Percentiles rank a stretch among this genome's conserved stretches.
These are phyloP conservation scores for Cladophialophora yegresii DNA, from an alignment of 2,329 filamentous ascomycete species.

Conservation along the genomic window DNA sequence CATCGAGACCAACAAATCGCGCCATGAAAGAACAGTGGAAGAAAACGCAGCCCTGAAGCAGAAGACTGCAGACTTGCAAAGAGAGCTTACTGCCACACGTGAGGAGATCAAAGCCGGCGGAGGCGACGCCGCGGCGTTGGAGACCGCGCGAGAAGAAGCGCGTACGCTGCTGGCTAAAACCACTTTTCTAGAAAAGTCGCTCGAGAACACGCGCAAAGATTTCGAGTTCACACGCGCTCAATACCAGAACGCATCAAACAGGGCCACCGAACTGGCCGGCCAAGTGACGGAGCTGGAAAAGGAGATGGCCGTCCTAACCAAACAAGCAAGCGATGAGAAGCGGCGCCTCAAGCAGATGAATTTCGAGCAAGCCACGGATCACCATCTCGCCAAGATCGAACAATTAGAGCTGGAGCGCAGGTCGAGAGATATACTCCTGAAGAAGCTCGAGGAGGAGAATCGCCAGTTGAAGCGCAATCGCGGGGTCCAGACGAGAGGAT, in stretches of 20 bases:
- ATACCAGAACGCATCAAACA: slow-evolving; percentile 51
- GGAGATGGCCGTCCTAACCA: slow-evolving; percentile 44
- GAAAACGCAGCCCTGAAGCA: slow-evolving; percentile 47
- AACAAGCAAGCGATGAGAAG: slow-evolving; percentile 44
- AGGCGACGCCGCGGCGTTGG: slow-evolving; percentile 44
- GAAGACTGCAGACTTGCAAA: slow-evolving; percentile 43
- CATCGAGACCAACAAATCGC: slow-evolving; percentile 40
- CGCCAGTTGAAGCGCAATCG: slow-evolving; percentile 45
- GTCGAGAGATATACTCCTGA: slow-evolving; percentile 45
- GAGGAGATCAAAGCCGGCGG: slow-evolving; percentile 44
- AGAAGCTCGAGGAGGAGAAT: slow-evolving; percentile 49
- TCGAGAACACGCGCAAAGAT: slow-evolving; percentile 48
- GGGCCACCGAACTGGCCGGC: slow-evolving; percentile 46
- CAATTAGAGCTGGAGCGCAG: slow-evolving; percentile 45
- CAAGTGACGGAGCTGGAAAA: slow-evolving; percentile 44
- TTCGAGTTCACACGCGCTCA: slow-evolving; percentile 51
- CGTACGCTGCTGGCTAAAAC: slow-evolving; percentile 33
- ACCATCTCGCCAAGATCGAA: slow-evolving; percentile 43
- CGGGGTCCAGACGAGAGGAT: slow-evolving; percentile 38
- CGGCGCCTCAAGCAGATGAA: slow-evolving; percentile 45
- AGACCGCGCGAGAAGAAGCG: slow-evolving; percentile 45
- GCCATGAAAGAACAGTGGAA: slow-evolving; percentile 42
- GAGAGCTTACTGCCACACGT: slow-evolving; percentile 46
- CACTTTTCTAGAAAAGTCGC: slow-evolving; percentile 43
- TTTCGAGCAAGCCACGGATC: slow-evolving; percentile 40